Base-by-base conservation (phyloP, 352 stramenopile genomes). In the Globisporangium takayamanum region DNA sequence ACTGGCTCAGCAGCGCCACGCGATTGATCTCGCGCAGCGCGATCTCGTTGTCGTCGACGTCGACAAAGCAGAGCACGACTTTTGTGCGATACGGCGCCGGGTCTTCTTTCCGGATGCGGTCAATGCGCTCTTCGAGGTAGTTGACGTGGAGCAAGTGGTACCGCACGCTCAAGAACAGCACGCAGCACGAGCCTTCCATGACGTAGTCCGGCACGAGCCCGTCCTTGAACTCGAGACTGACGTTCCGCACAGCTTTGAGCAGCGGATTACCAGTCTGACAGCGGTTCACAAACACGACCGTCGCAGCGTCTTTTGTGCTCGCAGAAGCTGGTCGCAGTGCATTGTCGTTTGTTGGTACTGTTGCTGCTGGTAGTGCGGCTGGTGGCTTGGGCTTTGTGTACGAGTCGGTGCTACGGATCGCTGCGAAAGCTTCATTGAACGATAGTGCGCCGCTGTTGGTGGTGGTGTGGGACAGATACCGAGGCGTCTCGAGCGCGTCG, bases 121-220 rank as follows among this genome's bases (percentile, higher is more conserved):
- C 72, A 48, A 98, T 85, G 15, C 95, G 84, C 57, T 94, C 75
- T 47, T 97, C 80, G 49, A 98, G 68, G 66, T 99, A 98, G 33
- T 82, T 70, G 44, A 76, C 77, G 47, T 96, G 87, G 63, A 96
- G 74, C 45, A 96, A 62, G 42, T 97, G 89, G 54, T 97, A 97
- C 33, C 85, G 74, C 53, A 97, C 68, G 65, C 85, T 95, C 5
- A 97, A 63, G 60, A 97, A 97, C n/a, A 98, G 58, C 33, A 92
- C 91, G 60, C 94, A 98, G 51, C 74, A 78, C 2, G 82, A 88
- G 8, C 73, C 53, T n/a, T 91, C 80, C 63, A 98, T 85, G 20
- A 98, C 92, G 67, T 98, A 99, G 72, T 99, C 96, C 4, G 95
- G 87, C 6, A 97, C 72, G 61, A 98, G 87, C 3, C 85, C 85